Evolutionary conservation across 805 yeast genomes (phyloP).

Genomic region (Komagataella mondaviorum): DNA sequence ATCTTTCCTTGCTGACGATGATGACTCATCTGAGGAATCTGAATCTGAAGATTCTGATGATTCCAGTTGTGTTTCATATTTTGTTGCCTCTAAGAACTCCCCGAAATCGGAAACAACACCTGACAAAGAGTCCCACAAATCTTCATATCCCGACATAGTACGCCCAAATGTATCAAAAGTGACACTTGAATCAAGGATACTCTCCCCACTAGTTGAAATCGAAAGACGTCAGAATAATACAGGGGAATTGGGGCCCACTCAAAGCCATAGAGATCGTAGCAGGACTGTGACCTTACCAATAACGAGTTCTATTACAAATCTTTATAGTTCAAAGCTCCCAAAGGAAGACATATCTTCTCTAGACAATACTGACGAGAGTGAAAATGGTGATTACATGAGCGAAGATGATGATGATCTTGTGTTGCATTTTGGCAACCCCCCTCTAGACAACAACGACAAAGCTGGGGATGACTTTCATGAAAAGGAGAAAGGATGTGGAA

Average conservation of each 20-base stretch:
- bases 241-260: neutral
- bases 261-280: neutral
- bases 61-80: neutral
- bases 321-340: neutral
- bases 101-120: neutral
- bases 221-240: neutral
- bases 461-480: neutral
- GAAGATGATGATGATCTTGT: slow-evolving; percentile 6
- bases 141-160: neutral
- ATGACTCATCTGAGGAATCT: neutral
- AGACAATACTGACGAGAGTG: neutral
- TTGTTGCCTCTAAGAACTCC: neutral
- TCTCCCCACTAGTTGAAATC: neutral
- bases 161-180: neutral
- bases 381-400: neutral
- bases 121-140: neutral
- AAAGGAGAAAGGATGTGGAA: neutral
- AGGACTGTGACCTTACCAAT: neutral
- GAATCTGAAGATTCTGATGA: neutral
- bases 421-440: slow-evolving; percentile 5
- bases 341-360: neutral
- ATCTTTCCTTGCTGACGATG: neutral
- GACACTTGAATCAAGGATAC: neutral
- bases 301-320: neutral
- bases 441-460: neutral